Evolutionary conservation across 768 basidiomycete genomes (phyloP), one percentile per base, ranked within the genome.

Genomic region (Lactarius indigo): DNA sequence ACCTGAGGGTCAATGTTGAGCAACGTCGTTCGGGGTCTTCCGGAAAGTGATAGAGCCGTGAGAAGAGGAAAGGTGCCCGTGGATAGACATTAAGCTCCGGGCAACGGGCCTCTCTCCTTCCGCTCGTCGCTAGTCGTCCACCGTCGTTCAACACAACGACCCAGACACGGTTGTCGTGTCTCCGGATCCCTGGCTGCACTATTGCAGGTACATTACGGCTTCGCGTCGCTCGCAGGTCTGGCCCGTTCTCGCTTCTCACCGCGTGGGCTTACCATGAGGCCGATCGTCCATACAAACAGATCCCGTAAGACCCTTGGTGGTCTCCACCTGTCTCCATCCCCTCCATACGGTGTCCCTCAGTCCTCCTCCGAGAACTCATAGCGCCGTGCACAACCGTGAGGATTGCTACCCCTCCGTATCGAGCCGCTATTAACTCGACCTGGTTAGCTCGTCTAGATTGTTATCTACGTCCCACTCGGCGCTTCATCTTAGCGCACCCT

Each of bases 261-360:
- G 68, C 68, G 69, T 71, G 70, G 60, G 41, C 64, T 59, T 26
- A 68, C 70, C 68, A 69, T 57, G 70, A 71, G 70, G 70, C 70
- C 35, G 70, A 65, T 59, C 70, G 56, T 33, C 58, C 57, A 23
- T 47, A 52, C 68, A 64, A 54, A 65, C 68, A 63, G 63, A 52
- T 64, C 41, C 13, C 59, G 61, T 61, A 68, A 63, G 44, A 37
- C 56, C 59, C 68, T 47, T 23, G 44, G 57, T 31, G 59, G 59
- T 67, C 59, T 58, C 60, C 60, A 30, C 54, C 23, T 52, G 66
- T 58, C 64, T 56, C 58, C 56, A 35, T 12, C 70, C 64, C 68
- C 52, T 56, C 68, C 44, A 59, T 41, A 59, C 60, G 44, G 61
- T 44, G 41, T 59, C 47, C 58, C 69, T 56, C 54, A 42, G 39